phyloP scores from a whole-genome alignment of 257 asterid genomes.

The Solanum ahanhuiri region DNA sequence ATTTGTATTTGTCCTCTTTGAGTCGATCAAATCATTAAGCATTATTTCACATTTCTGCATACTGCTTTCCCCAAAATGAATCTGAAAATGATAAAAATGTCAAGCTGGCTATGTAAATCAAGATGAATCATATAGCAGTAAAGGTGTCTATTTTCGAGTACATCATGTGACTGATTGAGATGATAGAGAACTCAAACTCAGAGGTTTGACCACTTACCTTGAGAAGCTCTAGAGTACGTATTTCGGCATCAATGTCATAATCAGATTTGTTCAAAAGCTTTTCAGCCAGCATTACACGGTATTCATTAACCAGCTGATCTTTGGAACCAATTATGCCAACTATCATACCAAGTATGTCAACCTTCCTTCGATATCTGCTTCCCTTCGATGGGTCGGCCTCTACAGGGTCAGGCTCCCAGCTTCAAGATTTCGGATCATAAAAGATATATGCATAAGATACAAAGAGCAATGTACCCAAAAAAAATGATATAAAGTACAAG shows the following conservation, averaged over 20 bases:
- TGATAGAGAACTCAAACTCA: neutral
- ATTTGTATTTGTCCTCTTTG: slow-evolving; percentile 86
- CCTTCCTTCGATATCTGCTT: slow-evolving; percentile 72
- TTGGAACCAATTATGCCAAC: slow-evolving; percentile 95
- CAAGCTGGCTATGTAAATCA: slow-evolving; percentile 8
- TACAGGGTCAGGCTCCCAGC: slow-evolving; percentile 99
- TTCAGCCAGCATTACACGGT: slow-evolving; percentile 98
- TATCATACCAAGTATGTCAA: slow-evolving; percentile 91
- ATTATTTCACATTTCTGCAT: slow-evolving; percentile 97
- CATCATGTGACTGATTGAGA: slow-evolving; percentile 7
- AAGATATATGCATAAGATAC: slow-evolving; percentile 16
- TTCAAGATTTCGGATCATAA: slow-evolving; percentile 23
- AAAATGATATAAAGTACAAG: neutral
- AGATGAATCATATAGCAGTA: neutral
- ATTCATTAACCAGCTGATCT: slow-evolving; percentile 95
- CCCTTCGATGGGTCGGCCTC: slow-evolving; percentile 91
- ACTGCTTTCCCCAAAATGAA: slow-evolving; percentile 98
- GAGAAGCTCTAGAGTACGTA: slow-evolving; percentile 89
- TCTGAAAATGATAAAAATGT: slow-evolving; percentile 34
- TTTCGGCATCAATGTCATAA: slow-evolving; percentile 92
- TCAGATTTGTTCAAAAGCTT: slow-evolving; percentile 90
- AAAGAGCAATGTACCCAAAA: neutral
- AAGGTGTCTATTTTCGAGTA: neutral
- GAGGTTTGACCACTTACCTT: slow-evolving; percentile 45
- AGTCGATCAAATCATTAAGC: slow-evolving; percentile 94